These are phyloP conservation scores for Colletotrichum godetiae DNA, from an alignment of 2,329 filamentous ascomycete genomes.

Conservation along the genomic window DNA sequence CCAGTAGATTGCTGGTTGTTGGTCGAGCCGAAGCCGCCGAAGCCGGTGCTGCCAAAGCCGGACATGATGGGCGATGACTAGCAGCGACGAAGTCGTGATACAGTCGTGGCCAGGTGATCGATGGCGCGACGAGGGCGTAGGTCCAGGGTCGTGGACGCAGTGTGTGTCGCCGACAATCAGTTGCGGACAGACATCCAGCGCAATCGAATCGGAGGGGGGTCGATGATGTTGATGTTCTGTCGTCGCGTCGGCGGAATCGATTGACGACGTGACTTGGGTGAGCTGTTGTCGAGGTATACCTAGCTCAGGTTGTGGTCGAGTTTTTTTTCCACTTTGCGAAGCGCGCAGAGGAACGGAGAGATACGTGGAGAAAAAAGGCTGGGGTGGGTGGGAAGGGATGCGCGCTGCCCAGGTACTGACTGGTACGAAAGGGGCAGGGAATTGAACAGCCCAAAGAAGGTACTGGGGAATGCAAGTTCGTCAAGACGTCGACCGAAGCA, in stretches of 20 bases:
- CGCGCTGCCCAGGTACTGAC: conserved; percentile 11
- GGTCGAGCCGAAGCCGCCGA: conserved; percentile 68
- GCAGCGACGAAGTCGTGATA: not conserved
- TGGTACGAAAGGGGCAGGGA: not conserved
- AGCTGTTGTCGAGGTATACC: not conserved
- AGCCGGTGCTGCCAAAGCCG: conserved; percentile 61
- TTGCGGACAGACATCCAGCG: conserved; percentile 28
- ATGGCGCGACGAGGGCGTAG: conserved; percentile 6
- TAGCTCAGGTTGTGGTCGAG: conserved; percentile 15
- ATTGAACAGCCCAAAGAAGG: not conserved
- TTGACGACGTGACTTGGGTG: conserved; percentile 26
- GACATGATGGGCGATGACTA: conserved; percentile 57
- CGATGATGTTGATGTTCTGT: conserved; percentile 16
- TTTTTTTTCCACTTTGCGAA: conserved; percentile 19
- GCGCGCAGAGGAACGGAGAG: conserved; percentile 24
- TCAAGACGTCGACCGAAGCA: not conserved
- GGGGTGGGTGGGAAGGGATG: conserved; percentile 26
- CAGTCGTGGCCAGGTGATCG: not conserved
- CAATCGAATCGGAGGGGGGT: conserved; percentile 8
- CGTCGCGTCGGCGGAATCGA: conserved; percentile 17
- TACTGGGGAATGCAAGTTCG: not conserved
- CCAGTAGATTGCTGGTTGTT: conserved; percentile 57
- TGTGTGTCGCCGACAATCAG: conserved; percentile 26
- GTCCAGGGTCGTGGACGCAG: conserved; percentile 12
- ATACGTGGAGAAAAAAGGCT: conserved; percentile 34